A percentile compares a stretch with the other conserved stretches of the same genome.
Conservation (phyloP, 2,329 filamentous ascomycete genomes). For the Arthrobotrys pseudoclavata region DNA sequence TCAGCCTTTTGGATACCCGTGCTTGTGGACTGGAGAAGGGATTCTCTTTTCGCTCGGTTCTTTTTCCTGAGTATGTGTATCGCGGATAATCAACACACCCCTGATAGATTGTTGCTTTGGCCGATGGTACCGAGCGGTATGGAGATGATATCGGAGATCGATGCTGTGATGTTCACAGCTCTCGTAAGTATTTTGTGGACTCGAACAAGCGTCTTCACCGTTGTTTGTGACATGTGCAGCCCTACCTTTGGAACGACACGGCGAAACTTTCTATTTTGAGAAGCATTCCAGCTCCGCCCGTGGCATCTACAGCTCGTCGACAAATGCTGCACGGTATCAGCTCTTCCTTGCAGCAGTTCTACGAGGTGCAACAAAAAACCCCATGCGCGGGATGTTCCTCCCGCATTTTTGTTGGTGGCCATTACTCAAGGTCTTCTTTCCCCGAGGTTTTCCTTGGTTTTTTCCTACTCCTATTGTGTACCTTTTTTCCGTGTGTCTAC, state of each 20-base stretch:
- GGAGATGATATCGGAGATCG: constrained; percentile 1
- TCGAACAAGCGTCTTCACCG: neutral
- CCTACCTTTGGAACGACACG: neutral
- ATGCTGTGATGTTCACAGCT: too few species aligned
- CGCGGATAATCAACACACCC: constrained; percentile 47
- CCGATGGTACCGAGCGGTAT: constrained; percentile 33
- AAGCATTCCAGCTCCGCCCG: neutral
- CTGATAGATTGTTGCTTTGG: constrained; percentile 54
- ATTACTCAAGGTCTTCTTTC: neutral
- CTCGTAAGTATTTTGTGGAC: neutral
- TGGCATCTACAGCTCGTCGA: constrained; percentile 13
- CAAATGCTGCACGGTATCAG: constrained; percentile 21
- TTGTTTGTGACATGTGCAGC: neutral
- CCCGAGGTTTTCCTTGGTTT: neutral
- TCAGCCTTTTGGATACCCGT: neutral
- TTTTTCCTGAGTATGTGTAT: constrained; percentile 21
- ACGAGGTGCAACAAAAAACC: neutral
- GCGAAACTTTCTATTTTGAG: constrained; percentile 1
- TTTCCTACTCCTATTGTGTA: neutral
- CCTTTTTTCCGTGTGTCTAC: constrained; percentile 7
- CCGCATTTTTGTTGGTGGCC: neutral
- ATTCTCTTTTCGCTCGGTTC: constrained; percentile 13
- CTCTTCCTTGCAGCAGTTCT: constrained; percentile 20
- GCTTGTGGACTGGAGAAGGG: neutral
- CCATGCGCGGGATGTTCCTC: constrained; percentile 14